These are phyloP conservation scores for Penicillium coffeae DNA, from an alignment of 495 filamentous ascomycete genomes.

Conservation along the genomic window DNA sequence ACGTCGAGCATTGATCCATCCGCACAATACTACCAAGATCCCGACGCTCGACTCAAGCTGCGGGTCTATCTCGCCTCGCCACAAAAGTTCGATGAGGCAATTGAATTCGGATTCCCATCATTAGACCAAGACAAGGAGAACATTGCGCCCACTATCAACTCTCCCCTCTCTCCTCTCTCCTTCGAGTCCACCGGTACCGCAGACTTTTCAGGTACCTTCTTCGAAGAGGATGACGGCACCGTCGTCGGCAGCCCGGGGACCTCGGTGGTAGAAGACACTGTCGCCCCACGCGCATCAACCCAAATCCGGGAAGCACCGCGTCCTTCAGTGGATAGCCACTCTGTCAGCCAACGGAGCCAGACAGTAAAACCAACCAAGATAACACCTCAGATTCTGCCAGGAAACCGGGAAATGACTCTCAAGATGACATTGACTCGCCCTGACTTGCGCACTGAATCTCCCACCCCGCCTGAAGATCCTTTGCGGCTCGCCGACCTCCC, in stretches of 20 bases:
- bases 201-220: constrained; percentile 36
- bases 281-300: background rate
- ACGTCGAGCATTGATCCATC: constrained; percentile 63
- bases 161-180: constrained; percentile 10
- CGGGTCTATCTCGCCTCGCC: constrained; percentile 86
- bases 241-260: constrained; percentile 23
- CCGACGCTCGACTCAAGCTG: constrained; percentile 81
- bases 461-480: constrained; percentile 54
- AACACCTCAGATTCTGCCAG: constrained; percentile 17
- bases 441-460: constrained; percentile 68
- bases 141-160: constrained; percentile 13
- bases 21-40: constrained; percentile 84
- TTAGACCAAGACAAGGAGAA: constrained; percentile 38
- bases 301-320: constrained; percentile 12
- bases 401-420: constrained; percentile 80
- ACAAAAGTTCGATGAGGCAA: constrained; percentile 92
- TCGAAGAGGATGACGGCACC: constrained; percentile 42
- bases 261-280: constrained; percentile 13
- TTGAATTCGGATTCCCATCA: constrained; percentile 89
- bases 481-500: constrained; percentile 51
- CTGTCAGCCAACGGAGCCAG: constrained; percentile 17
- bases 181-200: background rate
- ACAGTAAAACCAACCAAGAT: constrained; percentile 17
- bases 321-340: constrained; percentile 13
- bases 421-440: constrained; percentile 91